A percentile compares a stretch with the other conserved stretches of the same genome.
phyloP scores from a whole-genome alignment of 1,139 yeast genomes.

The Kodamaea alishanica region DNA sequence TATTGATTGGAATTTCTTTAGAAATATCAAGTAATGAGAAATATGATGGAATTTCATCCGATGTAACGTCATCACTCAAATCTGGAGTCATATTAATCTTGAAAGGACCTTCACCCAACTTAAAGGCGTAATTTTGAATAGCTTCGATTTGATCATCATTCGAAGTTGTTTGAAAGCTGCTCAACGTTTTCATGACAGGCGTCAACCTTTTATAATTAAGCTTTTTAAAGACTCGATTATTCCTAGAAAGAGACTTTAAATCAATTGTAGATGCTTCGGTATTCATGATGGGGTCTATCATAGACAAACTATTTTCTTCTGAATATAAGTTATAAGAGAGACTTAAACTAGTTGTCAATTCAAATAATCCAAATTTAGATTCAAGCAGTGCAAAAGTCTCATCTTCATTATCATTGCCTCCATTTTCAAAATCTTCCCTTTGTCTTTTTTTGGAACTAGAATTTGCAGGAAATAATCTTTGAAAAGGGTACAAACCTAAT shows the following conservation, averaged over 20 bases:
- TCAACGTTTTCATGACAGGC: not conserved
- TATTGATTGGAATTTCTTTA: slow-evolving; percentile 18
- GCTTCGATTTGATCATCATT: slow-evolving; percentile 13
- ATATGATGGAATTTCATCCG: slow-evolving; percentile 9
- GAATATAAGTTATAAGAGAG: slow-evolving; percentile 11
- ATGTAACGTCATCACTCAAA: slow-evolving; percentile 8
- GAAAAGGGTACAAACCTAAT: slow-evolving; percentile 8
- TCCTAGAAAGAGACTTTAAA: not conserved
- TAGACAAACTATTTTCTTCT: not conserved
- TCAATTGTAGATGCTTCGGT: not conserved
- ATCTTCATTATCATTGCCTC: not conserved
- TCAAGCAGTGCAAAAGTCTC: not conserved
- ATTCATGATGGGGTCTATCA: not conserved
- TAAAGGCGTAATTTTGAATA: slow-evolving; percentile 31
- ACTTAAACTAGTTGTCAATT: slow-evolving; percentile 15
- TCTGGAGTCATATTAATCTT: slow-evolving; percentile 9
- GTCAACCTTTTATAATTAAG: not conserved
- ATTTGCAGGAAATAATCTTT: not conserved
- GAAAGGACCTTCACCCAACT: slow-evolving; percentile 25
- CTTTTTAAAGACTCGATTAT: not conserved
- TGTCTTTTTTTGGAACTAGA: not conserved
- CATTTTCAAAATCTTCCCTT: slow-evolving; percentile 6
- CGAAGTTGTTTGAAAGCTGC: not conserved
- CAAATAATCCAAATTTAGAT: slow-evolving; percentile 18
- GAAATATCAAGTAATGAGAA: slow-evolving; percentile 27